phyloP scores from a whole-genome alignment of 345 rosid species.

The Reutealis trisperma region DNA sequence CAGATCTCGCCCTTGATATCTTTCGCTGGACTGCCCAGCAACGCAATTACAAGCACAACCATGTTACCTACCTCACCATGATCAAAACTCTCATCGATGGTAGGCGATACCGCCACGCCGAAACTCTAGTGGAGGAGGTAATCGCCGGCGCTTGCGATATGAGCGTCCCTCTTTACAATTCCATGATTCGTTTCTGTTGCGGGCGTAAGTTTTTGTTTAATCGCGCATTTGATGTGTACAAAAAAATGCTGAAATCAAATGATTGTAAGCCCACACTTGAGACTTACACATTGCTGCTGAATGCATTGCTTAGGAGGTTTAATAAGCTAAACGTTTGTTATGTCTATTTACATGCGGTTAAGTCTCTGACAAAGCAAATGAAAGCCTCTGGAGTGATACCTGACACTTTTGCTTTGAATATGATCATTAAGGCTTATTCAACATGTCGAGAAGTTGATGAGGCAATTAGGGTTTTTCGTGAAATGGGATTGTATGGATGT shows the following conservation, averaged over 20 bases:
- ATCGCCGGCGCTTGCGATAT: slow-evolving; percentile 80
- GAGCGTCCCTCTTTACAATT: slow-evolving; percentile 69
- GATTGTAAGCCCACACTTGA: slow-evolving; percentile 75
- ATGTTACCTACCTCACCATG: slow-evolving; percentile 60
- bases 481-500: slow-evolving; percentile 83
- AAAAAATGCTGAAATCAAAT: slow-evolving; percentile 68
- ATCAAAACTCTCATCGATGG: slow-evolving; percentile 62
- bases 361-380: slow-evolving; percentile 84
- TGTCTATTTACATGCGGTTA: slow-evolving; percentile 74
- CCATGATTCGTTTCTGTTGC: slow-evolving; percentile 71
- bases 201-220: slow-evolving; percentile 72
- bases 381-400: slow-evolving; percentile 78
- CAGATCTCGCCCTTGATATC: slow-evolving; percentile 84
- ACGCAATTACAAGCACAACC: slow-evolving; percentile 68
- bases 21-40: slow-evolving; percentile 92
- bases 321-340: slow-evolving; percentile 68
- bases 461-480: slow-evolving; percentile 65
- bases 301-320: slow-evolving; percentile 70
- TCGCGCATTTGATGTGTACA: slow-evolving; percentile 79
- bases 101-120: slow-evolving; percentile 65
- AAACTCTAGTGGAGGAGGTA: slow-evolving; percentile 76
- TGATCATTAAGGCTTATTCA: slow-evolving; percentile 80
- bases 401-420: slow-evolving; percentile 71
- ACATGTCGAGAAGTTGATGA: slow-evolving; percentile 72
- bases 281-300: slow-evolving; percentile 61